Percentiles rank a stretch among this genome's conserved stretches.
Evolutionary conservation across 2,329 filamentous ascomycete genomes (phyloP).

Genomic region (Neopestalotiopsis rosae): DNA sequence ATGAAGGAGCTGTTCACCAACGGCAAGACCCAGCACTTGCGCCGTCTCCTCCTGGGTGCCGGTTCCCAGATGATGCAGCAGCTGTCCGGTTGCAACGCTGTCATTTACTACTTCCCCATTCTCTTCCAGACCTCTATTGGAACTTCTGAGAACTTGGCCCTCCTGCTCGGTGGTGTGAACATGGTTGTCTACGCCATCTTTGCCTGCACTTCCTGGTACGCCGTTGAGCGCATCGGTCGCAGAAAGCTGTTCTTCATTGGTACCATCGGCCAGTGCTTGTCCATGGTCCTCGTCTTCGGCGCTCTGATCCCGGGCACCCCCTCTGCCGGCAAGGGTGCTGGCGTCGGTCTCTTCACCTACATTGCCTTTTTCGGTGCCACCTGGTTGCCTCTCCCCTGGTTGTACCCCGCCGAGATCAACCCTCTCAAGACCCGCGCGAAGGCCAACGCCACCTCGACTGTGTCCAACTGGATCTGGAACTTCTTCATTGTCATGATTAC

Average conservation of each 20-base stretch:
- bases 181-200: conserved; percentile 67
- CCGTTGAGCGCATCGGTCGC: conserved; percentile 52
- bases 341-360: conserved; percentile 71
- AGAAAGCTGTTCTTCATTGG: conserved; percentile 52
- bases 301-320: conserved; percentile 69
- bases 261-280: conserved; percentile 53
- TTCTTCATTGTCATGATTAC: conserved; percentile 65
- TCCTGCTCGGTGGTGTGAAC: conserved; percentile 60
- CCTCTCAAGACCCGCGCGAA: conserved; percentile 52
- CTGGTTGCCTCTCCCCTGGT: conserved; percentile 68
- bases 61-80: conserved; percentile 68
- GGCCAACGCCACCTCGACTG: conserved; percentile 61
- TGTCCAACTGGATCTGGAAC: conserved; percentile 59
- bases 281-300: conserved; percentile 66
- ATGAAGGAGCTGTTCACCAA: conserved; percentile 57
- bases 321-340: conserved; percentile 68
- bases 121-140: conserved; percentile 54
- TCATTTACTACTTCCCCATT: conserved; percentile 67
- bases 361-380: conserved; percentile 72
- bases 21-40: conserved; percentile 68
- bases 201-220: conserved; percentile 60
- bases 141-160: conserved; percentile 48
- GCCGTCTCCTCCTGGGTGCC: conserved; percentile 65
- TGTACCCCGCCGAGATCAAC: conserved; percentile 61
- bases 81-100: conserved; percentile 61